phyloP scores from a whole-genome alignment of 2,329 filamentous ascomycete species.

The Apiospora hydei region DNA sequence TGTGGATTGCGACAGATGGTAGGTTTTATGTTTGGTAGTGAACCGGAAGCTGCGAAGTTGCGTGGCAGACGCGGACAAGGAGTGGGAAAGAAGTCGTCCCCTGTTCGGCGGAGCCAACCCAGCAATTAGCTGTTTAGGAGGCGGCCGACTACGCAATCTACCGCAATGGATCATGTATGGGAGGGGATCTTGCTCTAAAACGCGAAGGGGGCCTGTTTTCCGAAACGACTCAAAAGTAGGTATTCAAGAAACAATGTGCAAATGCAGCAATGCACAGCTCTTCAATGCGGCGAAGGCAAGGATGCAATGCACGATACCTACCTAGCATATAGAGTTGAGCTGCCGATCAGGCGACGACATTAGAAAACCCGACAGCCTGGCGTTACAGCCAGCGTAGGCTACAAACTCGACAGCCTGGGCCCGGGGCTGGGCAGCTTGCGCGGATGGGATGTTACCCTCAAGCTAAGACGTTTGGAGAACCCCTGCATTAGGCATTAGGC shows the following conservation, averaged over 20 bases:
- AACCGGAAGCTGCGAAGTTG: constrained; percentile 21
- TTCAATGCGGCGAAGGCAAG: neutral
- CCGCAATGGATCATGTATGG: neutral
- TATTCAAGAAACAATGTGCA: neutral
- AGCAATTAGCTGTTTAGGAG: constrained; percentile 19
- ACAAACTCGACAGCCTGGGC: neutral
- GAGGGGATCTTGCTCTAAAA: neutral
- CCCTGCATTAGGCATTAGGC: neutral
- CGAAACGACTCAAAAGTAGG: neutral
- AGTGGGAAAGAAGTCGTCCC: constrained; percentile 14
- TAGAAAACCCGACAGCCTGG: constrained; percentile 8
- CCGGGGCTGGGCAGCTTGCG: constrained; percentile 6
- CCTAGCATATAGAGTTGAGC: neutral
- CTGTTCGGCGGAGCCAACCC: constrained; percentile 3
- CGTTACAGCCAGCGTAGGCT: constrained; percentile 1
- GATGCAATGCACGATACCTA: neutral
- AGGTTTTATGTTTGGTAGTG: constrained; percentile 6
- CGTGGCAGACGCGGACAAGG: neutral
- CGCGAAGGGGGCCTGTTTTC: neutral
- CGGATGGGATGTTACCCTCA: neutral
- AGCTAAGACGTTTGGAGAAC: neutral
- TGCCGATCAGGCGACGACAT: constrained; percentile 12
- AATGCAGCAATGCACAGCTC: neutral
- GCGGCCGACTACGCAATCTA: neutral
- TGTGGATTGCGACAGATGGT: constrained; percentile 9